Base-by-base conservation (phyloP, 2,329 filamentous ascomycete genomes). In the Cadophora luteo-olivacea region DNA sequence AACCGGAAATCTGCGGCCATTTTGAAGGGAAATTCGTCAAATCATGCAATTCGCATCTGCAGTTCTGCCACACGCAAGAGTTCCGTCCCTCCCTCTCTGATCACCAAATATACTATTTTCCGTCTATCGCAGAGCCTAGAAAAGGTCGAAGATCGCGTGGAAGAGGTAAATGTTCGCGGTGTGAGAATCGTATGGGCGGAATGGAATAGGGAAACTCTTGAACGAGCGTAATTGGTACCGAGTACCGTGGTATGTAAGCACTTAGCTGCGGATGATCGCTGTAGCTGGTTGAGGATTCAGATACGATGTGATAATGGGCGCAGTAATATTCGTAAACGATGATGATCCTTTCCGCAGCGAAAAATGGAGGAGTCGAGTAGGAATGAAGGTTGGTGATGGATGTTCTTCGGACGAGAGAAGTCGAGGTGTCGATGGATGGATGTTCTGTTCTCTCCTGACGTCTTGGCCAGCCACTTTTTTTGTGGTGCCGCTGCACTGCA, bases 161-260 rank as follows among this genome's bases (percentile, higher is more conserved):
- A 41, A 24, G 19, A 57, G 36, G 24, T 36, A 16, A 52, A 29
- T 19, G 33, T 38, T 64, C 48, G 61, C 49, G 61, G 32, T 54
- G 25, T 25, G 25, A n/a, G 32, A 52, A n/a, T 64, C 22, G 48
- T 55, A 29, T 62, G 45, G n/a, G 48, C 49, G 41, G 29, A 64
- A 19, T 19, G 6, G 12, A 12, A 45, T 45, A 49, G 45, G 38
- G 60, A 45, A 36, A 54, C 24, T 24, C 36, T 61, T 49, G 52
- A 67, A 84, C 84, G 84, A 87, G 78, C 77, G 85, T 78, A 86
- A 87, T 81, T 77, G 84, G 84, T 78, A 86, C 83, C 70, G 76
- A 86, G 81, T 83, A 83, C 84, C 84, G 58, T 51, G 24, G 45
- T 33, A 52, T 36, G 61, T 64, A 63, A 64, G 64, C 64, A 51